Conservation (phyloP, 1,139 yeast genomes). For the Sugiyamaella paludigena region DNA sequence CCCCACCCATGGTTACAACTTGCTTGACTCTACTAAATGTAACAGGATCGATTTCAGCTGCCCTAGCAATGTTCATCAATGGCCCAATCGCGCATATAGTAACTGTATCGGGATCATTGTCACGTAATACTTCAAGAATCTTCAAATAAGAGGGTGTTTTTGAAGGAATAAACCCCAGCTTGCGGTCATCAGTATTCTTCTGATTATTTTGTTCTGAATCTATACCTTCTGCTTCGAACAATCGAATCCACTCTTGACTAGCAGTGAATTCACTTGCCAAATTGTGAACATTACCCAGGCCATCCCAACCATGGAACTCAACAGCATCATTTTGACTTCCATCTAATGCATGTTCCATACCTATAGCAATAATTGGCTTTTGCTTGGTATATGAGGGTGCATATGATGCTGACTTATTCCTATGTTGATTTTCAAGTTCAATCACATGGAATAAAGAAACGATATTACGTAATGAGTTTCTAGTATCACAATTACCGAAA, state of each 20-base stretch:
- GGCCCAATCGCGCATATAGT: constrained; percentile 44
- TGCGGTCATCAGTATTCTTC: constrained; percentile 11
- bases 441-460: constrained; percentile 40
- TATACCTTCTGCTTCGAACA: constrained; percentile 22
- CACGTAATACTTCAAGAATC: constrained; percentile 37
- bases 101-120: constrained; percentile 39
- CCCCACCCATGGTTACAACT: constrained; percentile 44
- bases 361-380: constrained; percentile 39
- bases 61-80: constrained; percentile 42
- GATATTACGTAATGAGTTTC: constrained; percentile 38
- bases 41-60: constrained; percentile 39
- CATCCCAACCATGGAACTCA: constrained; percentile 44
- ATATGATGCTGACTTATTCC: constrained; percentile 24
- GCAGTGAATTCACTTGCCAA: constrained; percentile 39
- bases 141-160: constrained; percentile 35
- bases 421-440: constrained; percentile 30
- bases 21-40: constrained; percentile 39
- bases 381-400: constrained; percentile 28
- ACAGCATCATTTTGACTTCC: constrained; percentile 40
- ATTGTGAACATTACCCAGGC: constrained; percentile 42
- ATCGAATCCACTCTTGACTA: constrained; percentile 31
- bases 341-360: constrained; percentile 35
- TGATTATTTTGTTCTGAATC: not conserved
- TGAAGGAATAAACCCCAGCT: constrained; percentile 35
- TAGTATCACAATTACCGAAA: constrained; percentile 42